Evolutionary conservation across 345 rosid species (phyloP), one percentile per base, ranked within the genome.

Genomic region (Eucalyptus virginea): DNA sequence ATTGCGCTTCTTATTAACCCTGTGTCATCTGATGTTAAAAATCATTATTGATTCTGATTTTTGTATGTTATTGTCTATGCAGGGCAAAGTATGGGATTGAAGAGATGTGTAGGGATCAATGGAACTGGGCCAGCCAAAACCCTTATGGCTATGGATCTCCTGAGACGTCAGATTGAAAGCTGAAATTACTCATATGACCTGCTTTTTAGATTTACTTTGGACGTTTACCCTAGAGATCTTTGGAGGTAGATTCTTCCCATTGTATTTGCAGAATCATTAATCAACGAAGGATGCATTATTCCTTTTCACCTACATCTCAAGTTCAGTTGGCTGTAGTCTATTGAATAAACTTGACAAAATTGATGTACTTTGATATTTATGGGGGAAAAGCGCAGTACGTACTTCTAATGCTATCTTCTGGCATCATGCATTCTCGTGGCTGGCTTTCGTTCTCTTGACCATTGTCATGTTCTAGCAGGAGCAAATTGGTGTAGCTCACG

Each of bases 81-180:
- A 98, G 99, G 94, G 96, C 99, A 12, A 96, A 95, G 52, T 96
- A 92, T 30, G 98, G 97, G 34, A 92, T 97, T 9, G 98, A 95
- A 47, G 99, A 98, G 89, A 97, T 98, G 99, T 98, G 99, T 88
- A 92, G 97, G 88, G 99, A 97, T 91, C 96, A 94, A 69, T 97
- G 99, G 99, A 96, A 96, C 90, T 97, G 99, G 98, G 98, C 99
- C 2, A 94, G 96, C 93, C 95, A 98, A 90, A 96, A 98, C 90
- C 99, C 99, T 17, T 95, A 96, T 69, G 99, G 99, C 88, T 96
- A 97, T 62, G 98, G 87, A 89, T 92, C 98, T 47, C 86, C 95
- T 26, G 92, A 92, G 44, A 50, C 86, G 7, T 77, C 85, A 23
- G 85, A 77, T 77, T 77, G 47, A 77, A 77, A 77, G 85, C 47